phyloP scores from a whole-genome alignment of 345 rosid genomes.

The Lagerstroemia speciosa region DNA sequence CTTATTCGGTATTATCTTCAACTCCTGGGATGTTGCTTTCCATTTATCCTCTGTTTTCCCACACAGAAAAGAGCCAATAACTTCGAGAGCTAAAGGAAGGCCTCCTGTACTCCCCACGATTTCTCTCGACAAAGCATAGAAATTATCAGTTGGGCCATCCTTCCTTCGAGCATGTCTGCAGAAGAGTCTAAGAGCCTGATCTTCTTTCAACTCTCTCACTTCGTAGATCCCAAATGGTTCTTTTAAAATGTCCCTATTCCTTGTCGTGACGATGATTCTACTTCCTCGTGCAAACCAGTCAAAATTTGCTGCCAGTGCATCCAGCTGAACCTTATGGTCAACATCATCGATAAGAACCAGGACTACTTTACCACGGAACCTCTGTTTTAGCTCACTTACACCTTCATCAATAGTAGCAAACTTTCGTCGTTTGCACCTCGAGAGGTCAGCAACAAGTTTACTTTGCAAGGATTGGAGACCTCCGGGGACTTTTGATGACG shows the following conservation, averaged over 20 bases:
- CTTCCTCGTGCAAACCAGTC: conserved; percentile 12
- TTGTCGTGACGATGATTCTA: conserved; percentile 3
- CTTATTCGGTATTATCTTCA: neutral
- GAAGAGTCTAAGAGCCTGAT: neutral
- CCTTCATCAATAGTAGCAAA: neutral
- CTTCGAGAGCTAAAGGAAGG: conserved; percentile 4
- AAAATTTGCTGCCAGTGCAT: neutral
- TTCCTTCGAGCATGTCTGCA: neutral
- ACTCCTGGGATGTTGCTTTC: neutral
- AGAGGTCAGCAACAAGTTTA: neutral
- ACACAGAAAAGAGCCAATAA: neutral
- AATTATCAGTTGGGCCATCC: neutral
- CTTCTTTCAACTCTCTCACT: neutral
- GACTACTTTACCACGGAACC: neutral
- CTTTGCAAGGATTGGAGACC: conserved; percentile 1
- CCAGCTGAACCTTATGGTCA: neutral
- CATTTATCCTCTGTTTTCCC: neutral
- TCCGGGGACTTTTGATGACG: neutral
- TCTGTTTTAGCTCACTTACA: neutral
- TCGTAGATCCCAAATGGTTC: neutral
- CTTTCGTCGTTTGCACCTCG: neutral
- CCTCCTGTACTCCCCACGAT: neutral
- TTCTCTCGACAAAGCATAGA: neutral
- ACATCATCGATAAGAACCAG: conserved; percentile 10
- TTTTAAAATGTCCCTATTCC: neutral